A percentile compares a stretch with the other conserved stretches of the same genome.
Conservation (phyloP, 768 basidiomycete species). For the Hortiboletus flavorubellus region DNA sequence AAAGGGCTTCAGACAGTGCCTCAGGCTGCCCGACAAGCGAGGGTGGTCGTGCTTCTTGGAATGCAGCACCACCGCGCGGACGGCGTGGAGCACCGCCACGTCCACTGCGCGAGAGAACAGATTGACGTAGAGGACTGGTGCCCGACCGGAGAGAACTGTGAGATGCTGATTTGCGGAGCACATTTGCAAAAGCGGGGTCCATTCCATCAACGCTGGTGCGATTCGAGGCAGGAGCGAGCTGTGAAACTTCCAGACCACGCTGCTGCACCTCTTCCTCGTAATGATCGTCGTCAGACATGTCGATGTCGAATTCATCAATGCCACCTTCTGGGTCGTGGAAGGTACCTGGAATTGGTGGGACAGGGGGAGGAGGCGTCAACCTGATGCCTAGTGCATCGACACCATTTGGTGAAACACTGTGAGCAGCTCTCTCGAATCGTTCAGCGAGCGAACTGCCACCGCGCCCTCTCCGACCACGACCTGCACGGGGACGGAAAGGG, state of each 20-base stretch:
- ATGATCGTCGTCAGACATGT: constrained; percentile 22
- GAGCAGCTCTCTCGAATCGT: constrained; percentile 56
- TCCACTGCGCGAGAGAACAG: constrained; percentile 47
- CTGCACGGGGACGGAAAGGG: constrained; percentile 50
- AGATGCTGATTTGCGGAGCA: constrained; percentile 56
- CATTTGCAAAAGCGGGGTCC: constrained; percentile 82
- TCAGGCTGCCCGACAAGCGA: constrained; percentile 72
- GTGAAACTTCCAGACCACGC: constrained; percentile 32
- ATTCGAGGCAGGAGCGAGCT: constrained; percentile 46
- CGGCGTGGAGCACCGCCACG: constrained; percentile 54
- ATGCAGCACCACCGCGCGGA: constrained; percentile 62
- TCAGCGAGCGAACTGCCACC: constrained; percentile 56
- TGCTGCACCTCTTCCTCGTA: constrained; percentile 27
- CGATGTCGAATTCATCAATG: constrained; percentile 20
- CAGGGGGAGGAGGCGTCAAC: constrained; percentile 27
- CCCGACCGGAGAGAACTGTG: constrained; percentile 41
- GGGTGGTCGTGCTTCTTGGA: constrained; percentile 65
- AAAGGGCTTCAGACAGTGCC: constrained; percentile 67
- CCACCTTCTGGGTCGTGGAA: constrained; percentile 23
- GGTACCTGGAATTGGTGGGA: constrained; percentile 33
- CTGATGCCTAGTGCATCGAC: constrained; percentile 20
- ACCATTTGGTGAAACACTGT: constrained; percentile 47
- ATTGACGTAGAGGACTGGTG: constrained; percentile 60
- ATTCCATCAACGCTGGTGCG: constrained; percentile 78
- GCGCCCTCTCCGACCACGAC: constrained; percentile 49